phyloP scores from a whole-genome alignment of 257 asterid species.

The Plantago major region DNA sequence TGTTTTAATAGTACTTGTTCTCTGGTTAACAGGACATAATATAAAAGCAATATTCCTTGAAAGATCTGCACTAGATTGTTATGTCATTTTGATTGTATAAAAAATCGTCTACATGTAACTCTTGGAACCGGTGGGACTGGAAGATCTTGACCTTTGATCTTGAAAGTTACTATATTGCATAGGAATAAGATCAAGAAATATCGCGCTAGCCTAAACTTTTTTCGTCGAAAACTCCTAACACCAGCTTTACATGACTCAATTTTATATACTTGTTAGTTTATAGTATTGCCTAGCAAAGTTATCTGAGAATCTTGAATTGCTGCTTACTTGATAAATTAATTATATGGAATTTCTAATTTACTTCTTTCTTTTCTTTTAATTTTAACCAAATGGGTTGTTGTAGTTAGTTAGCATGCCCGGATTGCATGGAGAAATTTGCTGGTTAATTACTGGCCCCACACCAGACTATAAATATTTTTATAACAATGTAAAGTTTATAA shows the following conservation, averaged over 20 bases:
- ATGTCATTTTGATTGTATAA: not conserved
- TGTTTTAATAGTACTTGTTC: not conserved
- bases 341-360: not conserved
- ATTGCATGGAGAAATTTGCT: conserved; percentile 56
- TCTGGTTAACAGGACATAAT: not conserved
- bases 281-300: conserved; percentile 3
- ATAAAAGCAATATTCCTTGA: not conserved
- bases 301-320: conserved; percentile 6
- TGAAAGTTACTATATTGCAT: not conserved
- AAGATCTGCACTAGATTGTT: not conserved
- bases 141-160: not conserved
- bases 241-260: conserved; percentile 38
- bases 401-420: conserved; percentile 49
- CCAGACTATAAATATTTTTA: conserved; percentile 15
- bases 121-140: too few relatives aligned
- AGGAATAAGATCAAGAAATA: not conserved
- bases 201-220: not conserved
- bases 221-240: conserved; percentile 15
- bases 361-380: too few relatives aligned
- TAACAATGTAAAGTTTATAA: not conserved
- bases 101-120: not conserved
- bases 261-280: conserved; percentile 10
- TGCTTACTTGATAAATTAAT: conserved; percentile 1
- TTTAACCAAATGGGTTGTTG: conserved; percentile 17
- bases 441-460: conserved; percentile 33